Evolutionary conservation across 768 basidiomycete species (phyloP), one percentile per base, ranked within the genome.

Genomic region (Coprinellus aureogranulatus): DNA sequence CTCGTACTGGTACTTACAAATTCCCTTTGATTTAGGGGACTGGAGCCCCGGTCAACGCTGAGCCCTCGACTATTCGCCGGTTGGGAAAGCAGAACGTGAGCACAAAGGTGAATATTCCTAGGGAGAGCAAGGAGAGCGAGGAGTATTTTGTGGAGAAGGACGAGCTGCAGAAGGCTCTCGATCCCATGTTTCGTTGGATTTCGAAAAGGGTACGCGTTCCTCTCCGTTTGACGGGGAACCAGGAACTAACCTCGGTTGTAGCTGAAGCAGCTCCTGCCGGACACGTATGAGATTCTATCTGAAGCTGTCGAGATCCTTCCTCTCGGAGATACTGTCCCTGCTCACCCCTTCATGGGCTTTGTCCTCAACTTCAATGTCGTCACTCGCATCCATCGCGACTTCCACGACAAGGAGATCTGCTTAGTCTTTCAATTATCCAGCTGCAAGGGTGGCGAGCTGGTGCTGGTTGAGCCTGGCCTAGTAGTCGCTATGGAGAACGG

Each of bases 361-460:
- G 62, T 65, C 25, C 3, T 65, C 41, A 65, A 65, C 51, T 27
- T 63, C 40, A 65, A 65, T 40, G 61, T 62, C 2, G 37, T 55
- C 4, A 63, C 62, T 5, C 41, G 47, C 4, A 46, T 63, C 3
- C 59, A 63, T 27, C 44, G 57, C 1, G 64, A 65, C 40, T 26
- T 22, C 2, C n/a, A 30, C 9, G 62, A 65, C 39, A 47, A 62
- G 14, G 26, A 45, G 11, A 59, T 65, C 12, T 65, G 64, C 46
- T 30, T 65, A 5, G 51, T 60, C 14, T 23, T 61, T 16, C 23
- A 41, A 1, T 30, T 60, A 11, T 50, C 45, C 23, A 50, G 59
- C n/a, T 60, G 53, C 26, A 28, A 11, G 2, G 64, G 64, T 3
- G 65, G 66, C n/a, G 64, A 65, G 42, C 55, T 67, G 9, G 54